Evolutionary conservation across 306 rosid species (phyloP).

Genomic region (Dalbergia oliveri): DNA sequence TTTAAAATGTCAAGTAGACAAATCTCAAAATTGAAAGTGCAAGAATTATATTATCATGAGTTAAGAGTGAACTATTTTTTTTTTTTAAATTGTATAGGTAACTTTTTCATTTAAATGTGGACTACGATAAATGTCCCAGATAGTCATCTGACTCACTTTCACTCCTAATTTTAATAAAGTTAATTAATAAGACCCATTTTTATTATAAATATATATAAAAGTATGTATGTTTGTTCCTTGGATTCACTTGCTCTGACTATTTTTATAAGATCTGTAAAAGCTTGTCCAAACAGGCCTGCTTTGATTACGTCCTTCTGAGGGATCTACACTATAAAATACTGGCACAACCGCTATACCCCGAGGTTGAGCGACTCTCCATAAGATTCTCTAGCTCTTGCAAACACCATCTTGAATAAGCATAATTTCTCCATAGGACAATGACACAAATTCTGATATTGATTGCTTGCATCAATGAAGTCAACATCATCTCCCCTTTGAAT

Average conservation of each 20-base stretch:
- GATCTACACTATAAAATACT: not conserved
- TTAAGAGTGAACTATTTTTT: too few species aligned
- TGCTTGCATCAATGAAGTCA: not conserved
- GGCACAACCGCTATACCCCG: not conserved
- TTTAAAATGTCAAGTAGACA: too few species aligned
- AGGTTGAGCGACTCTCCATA: not conserved
- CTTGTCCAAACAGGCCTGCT: not conserved
- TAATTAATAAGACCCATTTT: too few species aligned
- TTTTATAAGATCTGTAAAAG: not conserved
- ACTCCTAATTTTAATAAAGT: too few species aligned
- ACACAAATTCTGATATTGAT: not conserved
- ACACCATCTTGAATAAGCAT: constrained; percentile 7
- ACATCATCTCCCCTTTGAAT: not conserved
- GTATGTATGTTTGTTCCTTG: too few species aligned
- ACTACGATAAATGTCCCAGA: too few species aligned
- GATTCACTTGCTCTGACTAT: not conserved
- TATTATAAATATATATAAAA: too few species aligned
- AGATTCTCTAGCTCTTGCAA: not conserved
- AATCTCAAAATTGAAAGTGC: too few species aligned
- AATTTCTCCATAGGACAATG: not conserved
- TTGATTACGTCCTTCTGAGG: not conserved
- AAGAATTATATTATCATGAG: too few species aligned
- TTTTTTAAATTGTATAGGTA: too few species aligned
- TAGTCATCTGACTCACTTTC: too few species aligned
- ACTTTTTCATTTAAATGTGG: too few species aligned